Evolutionary conservation across 2,329 filamentous ascomycete genomes (phyloP), one percentile per base, ranked within the genome.

Genomic region (Dactylellina parvicollis): DNA sequence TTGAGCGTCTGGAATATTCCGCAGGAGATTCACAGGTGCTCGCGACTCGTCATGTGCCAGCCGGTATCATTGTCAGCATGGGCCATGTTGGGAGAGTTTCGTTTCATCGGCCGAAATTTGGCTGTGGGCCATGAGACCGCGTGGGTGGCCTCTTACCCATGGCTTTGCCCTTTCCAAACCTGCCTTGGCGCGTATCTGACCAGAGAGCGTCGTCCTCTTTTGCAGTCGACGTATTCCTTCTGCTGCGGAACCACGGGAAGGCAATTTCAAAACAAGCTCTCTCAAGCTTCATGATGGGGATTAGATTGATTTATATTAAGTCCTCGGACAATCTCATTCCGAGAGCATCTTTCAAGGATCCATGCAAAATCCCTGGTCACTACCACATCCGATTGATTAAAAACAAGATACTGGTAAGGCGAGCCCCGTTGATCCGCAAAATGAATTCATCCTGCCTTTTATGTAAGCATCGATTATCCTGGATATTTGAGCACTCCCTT

Each of bases 181-280:
- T 22, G 9, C 44, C 9, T 24, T 26, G 10, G 18, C 12, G 44
- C 18, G 4, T 24, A 22, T n/a, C n/a, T n/a, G n/a, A n/a, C n/a
- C n/a, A n/a, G n/a, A n/a, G n/a, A n/a, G n/a, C n/a, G n/a, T n/a
- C n/a, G n/a, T 7, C 42, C 26, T 18, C 16, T 28, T 40, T 16
- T 9, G 3, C 34, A 32, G 47, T 20, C 52, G 60, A 38, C 32
- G 42, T 36, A 49, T 32, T 49, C 14, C 22, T 28, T 42, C 20
- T 56, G 47, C 40, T 36, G 55, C 67, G 67, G 67, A 72, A 72
- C 52, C 59, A 72, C 67, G 67, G 67, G 67, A 72, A 72, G 44
- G 26, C 65, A 57, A 40, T 57, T 64, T 64, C 46, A 52, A 57
- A 65, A 65, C 52, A 72, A 60, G 67, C 59, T 72, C 59, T 64